Base-by-base conservation (phyloP, 139 green algal genomes). In the Yamagishiella unicocca region DNA sequence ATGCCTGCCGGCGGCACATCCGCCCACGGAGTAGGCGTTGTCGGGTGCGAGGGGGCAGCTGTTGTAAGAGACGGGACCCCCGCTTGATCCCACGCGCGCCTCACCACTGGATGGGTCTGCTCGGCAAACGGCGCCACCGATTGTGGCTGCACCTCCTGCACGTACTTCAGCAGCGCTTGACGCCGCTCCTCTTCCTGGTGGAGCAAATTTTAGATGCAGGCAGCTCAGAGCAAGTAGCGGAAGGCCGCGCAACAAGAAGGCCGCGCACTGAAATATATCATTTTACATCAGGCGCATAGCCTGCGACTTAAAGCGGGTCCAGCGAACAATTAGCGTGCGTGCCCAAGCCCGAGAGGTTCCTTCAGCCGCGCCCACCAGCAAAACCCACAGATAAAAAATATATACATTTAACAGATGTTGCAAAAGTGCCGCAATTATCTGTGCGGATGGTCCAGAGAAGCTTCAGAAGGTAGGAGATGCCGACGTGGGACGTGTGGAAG, bases 81-180 rank as follows among this genome's bases (percentile, higher is more conserved):
- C n/a, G n/a, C n/a, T n/a, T n/a, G n/a, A n/a, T n/a, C n/a, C n/a
- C n/a, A n/a, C n/a, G n/a, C n/a, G n/a, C n/a, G n/a, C 4, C 77
- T 73, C 29, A 85, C 79, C 55, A 43, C 25, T 0, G 46, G 81
- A 45, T 46, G 73, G 6, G 53, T 91, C 92, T 88, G 82, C 4
- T 93, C 78, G 43, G 89, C 90, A 80, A 97, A 97, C 72, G 92
- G 71, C 45, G 92, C 77, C 81, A 95, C 92, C 4, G 93, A 78
- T 3, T 85, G 40, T 22, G 94, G 92, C 35, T 95, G 58, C 1
- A 93, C 90, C 27, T 95, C 89, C 25, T 90, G 85, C 5, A 96
- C 94, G 70, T 95, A 96, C 64, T 93, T 95, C 31, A 94, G 68
- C 38, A 96, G 84, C 10, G 90, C 89, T 29, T 78, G 58, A 61